Percentiles rank a stretch among this genome's conserved stretches.
phyloP scores from a whole-genome alignment of 2,329 filamentous ascomycete species.

The Apiospora malaysiana region DNA sequence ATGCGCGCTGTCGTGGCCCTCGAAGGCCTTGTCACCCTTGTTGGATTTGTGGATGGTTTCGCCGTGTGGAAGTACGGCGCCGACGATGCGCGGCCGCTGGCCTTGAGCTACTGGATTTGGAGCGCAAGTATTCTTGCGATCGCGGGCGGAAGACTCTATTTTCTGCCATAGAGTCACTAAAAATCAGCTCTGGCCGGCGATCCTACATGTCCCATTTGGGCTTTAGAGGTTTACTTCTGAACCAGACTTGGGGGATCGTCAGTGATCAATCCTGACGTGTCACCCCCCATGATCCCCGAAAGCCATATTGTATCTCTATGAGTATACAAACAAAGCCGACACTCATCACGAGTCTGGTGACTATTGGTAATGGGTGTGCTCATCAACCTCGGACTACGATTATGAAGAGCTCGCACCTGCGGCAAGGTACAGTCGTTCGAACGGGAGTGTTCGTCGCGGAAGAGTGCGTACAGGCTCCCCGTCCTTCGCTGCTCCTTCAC shows the following conservation, averaged over 20 bases:
- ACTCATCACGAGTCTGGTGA: too few species aligned
- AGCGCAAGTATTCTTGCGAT: conserved; percentile 1
- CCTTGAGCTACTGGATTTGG: conserved; percentile 8
- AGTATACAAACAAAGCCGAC: not conserved
- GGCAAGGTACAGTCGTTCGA: not conserved
- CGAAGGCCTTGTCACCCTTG: not conserved
- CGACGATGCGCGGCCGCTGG: conserved; percentile 1
- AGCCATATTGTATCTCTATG: not conserved
- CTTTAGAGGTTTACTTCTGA: not conserved
- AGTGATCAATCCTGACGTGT: not conserved
- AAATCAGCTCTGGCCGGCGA: not conserved
- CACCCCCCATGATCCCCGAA: not conserved
- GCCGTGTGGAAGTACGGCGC: conserved; percentile 3
- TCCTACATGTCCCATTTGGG: not conserved
- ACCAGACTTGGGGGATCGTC: not conserved
- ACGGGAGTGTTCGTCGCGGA: not conserved
- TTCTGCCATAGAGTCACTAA: not conserved
- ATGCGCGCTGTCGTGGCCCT: conserved; percentile 5
- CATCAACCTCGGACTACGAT: not conserved
- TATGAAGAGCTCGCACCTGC: not conserved
- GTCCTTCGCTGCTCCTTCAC: too few species aligned
- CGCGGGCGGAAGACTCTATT: not conserved
- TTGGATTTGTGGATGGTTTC: not conserved
- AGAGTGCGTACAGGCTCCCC: not conserved
- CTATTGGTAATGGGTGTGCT: too few species aligned